A percentile compares a stretch with the other conserved stretches of the same genome.
phyloP scores from a whole-genome alignment of 805 yeast species.

The Peterozyma toletana region DNA sequence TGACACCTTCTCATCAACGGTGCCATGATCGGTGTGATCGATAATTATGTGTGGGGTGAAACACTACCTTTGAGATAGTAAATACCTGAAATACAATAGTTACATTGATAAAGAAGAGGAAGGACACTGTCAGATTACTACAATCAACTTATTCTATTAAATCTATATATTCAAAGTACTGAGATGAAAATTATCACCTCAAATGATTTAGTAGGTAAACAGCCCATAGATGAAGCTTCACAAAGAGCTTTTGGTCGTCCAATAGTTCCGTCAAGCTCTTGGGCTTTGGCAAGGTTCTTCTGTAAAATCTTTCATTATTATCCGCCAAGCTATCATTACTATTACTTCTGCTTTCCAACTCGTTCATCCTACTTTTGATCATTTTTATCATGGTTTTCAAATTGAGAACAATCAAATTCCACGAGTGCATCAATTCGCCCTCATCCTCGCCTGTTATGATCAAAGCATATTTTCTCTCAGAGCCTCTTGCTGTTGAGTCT shows the following conservation, averaged over 20 bases:
- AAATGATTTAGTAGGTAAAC: no score
- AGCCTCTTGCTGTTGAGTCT: slow-evolving; percentile 66
- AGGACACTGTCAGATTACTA: no score
- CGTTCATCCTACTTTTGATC: slow-evolving; percentile 24
- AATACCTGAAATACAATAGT: no score
- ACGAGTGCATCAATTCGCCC: slow-evolving; percentile 40
- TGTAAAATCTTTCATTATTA: slow-evolving; percentile 44
- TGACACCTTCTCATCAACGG: no score
- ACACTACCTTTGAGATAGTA: no score
- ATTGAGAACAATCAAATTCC: slow-evolving; percentile 42
- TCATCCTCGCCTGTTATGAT: slow-evolving; percentile 53
- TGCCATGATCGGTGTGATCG: no score
- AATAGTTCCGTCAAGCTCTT: slow-evolving; percentile 47
- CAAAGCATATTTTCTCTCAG: slow-evolving; percentile 60
- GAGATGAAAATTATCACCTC: no score
- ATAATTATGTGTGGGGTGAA: no score
- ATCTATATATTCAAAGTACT: no score
- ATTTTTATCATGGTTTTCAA: slow-evolving; percentile 30
- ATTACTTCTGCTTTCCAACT: slow-evolving; percentile 18
- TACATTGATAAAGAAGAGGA: no score
- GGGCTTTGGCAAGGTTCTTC: slow-evolving; percentile 51
- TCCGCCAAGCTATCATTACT: slow-evolving; percentile 14
- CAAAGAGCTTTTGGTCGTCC: slow-evolving; percentile 44
- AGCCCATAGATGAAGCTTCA: slow-evolving; percentile 61
- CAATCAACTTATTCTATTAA: no score